These are phyloP conservation scores for Moricandia moricandioides DNA, from an alignment of 345 rosid genomes.

Conservation along the genomic window DNA sequence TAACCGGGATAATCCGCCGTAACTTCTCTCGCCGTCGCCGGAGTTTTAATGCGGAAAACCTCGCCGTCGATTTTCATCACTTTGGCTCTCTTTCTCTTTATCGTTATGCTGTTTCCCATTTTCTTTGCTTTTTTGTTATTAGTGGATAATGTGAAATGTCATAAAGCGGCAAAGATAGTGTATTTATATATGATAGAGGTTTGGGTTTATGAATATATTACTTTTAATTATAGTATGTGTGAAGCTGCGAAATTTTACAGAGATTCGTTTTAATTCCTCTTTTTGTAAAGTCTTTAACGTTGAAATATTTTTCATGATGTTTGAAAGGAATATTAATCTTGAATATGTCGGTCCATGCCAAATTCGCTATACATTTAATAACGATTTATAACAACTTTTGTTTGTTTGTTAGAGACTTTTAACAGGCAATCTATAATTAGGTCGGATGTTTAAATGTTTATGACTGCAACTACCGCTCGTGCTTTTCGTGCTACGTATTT, in stretches of 20 bases:
- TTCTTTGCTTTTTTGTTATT: neutral
- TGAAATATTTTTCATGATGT: slow-evolving; percentile 16
- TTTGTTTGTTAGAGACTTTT: neutral
- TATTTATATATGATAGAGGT: slow-evolving; percentile 11
- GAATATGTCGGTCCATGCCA: slow-evolving; percentile 14
- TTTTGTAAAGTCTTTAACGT: slow-evolving; percentile 22
- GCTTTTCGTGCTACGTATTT: neutral
- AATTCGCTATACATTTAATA: neutral
- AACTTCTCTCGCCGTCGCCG: slow-evolving; percentile 57
- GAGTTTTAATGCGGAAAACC: slow-evolving; percentile 65
- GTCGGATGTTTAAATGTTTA: neutral
- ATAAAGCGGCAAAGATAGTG: neutral
- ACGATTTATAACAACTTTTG: neutral
- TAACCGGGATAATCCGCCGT: slow-evolving; percentile 69
- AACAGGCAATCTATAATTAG: neutral
- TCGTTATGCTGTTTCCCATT: slow-evolving; percentile 77
- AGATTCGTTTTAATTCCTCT: slow-evolving; percentile 20
- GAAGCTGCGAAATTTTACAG: slow-evolving; percentile 23
- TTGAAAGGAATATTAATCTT: slow-evolving; percentile 21
- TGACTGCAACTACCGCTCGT: slow-evolving; percentile 12
- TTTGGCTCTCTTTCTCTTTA: slow-evolving; percentile 52
- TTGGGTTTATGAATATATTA: neutral
- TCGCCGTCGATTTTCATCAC: slow-evolving; percentile 90
- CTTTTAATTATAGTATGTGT: slow-evolving; percentile 19
- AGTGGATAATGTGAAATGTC: slow-evolving; percentile 16